Conservation (phyloP, 495 filamentous ascomycete species). For the Penicillium lagena region DNA sequence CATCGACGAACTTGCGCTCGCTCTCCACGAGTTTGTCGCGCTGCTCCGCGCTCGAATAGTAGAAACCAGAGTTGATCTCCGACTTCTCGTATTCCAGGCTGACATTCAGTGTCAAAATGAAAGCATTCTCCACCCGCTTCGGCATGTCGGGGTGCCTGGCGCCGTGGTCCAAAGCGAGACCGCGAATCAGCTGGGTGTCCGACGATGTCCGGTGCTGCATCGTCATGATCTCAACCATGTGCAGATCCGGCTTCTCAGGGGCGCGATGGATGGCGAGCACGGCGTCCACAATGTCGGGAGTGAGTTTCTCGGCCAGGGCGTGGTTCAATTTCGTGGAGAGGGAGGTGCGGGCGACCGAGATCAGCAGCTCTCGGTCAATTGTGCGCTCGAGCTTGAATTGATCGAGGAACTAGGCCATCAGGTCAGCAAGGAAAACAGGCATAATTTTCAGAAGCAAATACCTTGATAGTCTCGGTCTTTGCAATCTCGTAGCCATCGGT, state of each 20-base stretch:
- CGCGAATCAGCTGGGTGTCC: conserved; percentile 91
- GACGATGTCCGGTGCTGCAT: conserved; percentile 98
- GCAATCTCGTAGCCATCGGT: conserved; percentile 98
- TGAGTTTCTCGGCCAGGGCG: conserved; percentile 83
- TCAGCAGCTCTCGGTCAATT: conserved; percentile 87
- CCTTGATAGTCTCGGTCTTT: conserved; percentile 88
- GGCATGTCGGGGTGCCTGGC: conserved; percentile 98
- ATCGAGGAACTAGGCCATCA: conserved; percentile 69
- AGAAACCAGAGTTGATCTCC: conserved; percentile 98
- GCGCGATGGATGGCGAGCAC: conserved; percentile 88
- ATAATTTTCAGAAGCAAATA: conserved; percentile 1
- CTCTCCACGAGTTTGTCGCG: conserved; percentile 96
- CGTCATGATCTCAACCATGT: conserved; percentile 99
- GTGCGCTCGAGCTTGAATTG: conserved; percentile 81
- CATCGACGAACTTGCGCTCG: conserved; percentile 91
- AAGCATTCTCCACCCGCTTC: conserved; percentile 90
- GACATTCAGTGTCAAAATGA: conserved; percentile 92
- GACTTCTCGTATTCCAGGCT: conserved; percentile 98
- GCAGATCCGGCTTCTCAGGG: conserved; percentile 88
- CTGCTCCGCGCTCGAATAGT: conserved; percentile 95
- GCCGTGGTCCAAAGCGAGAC: conserved; percentile 90
- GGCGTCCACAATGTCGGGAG: conserved; percentile 89
- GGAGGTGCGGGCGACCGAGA: conserved; percentile 91
- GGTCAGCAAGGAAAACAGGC: too few relatives aligned
- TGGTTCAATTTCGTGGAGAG: conserved; percentile 90